These are phyloP conservation scores for Trametes cinnabarina DNA, from an alignment of 768 basidiomycete species.

Conservation along the genomic window DNA sequence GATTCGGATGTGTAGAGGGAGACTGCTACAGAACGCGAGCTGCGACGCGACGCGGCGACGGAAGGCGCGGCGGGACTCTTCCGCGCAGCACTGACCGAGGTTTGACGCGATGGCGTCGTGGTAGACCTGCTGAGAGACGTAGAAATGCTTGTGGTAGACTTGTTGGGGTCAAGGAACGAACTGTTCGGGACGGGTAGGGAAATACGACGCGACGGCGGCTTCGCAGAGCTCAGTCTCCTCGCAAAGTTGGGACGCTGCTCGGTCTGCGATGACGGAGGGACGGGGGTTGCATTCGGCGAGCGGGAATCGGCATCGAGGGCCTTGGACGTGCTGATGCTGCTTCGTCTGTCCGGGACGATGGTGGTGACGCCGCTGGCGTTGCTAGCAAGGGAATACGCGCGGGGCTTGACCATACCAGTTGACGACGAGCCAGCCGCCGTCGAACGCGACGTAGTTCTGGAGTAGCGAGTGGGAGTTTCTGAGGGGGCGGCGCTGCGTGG, in stretches of 20 bases:
- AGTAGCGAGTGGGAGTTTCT: conserved; percentile 53
- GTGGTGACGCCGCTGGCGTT: conserved; percentile 50
- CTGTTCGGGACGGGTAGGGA: conserved; percentile 38
- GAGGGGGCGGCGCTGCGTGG: conserved; percentile 37
- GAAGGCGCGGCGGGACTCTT: conserved; percentile 18
- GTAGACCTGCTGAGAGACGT: conserved; percentile 19
- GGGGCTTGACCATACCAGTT: conserved; percentile 46
- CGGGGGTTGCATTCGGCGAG: conserved; percentile 52
- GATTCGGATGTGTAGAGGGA: conserved; percentile 23
- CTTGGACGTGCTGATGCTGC: conserved; percentile 16
- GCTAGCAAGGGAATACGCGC: conserved; percentile 46
- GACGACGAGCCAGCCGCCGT: conserved; percentile 37
- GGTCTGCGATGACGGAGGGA: conserved; percentile 34
- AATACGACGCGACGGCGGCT: conserved; percentile 22
- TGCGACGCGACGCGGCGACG: conserved; percentile 22
- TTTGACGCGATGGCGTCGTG: conserved; percentile 27
- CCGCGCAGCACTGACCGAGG: conserved; percentile 15
- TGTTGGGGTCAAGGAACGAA: conserved; percentile 35
- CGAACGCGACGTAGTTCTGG: conserved; percentile 45
- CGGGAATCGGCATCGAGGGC: conserved; percentile 29
- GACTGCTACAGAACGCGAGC: conserved; percentile 22
- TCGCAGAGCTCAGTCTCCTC: conserved; percentile 12
- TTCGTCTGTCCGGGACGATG: conserved; percentile 34
- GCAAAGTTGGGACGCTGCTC: conserved; percentile 14
- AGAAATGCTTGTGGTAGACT: conserved; percentile 33